Percentiles rank a stretch among this genome's conserved stretches.
Conservation (phyloP, 2,329 filamentous ascomycete genomes). For the Aureobasidium sp. region DNA sequence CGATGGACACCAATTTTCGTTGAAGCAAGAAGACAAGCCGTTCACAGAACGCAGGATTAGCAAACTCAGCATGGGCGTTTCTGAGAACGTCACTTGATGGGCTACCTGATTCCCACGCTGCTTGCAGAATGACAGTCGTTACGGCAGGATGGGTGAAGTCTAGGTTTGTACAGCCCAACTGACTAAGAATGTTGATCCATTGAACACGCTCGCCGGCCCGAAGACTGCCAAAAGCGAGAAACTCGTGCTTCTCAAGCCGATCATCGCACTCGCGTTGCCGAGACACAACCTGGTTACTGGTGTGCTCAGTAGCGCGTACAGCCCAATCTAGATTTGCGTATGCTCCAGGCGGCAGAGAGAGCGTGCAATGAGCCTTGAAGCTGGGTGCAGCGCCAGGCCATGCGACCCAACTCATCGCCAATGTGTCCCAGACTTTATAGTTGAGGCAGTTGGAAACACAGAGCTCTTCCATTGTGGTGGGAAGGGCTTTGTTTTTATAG, state of each 20-base stretch:
- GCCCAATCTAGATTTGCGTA: constrained; percentile 27
- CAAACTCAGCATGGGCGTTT: constrained; percentile 43
- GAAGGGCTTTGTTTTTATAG: neutral
- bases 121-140: constrained; percentile 42
- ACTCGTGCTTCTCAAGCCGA: constrained; percentile 46
- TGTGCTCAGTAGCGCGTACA: constrained; percentile 33
- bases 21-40: constrained; percentile 44
- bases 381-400: constrained; percentile 25
- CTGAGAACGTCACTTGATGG: constrained; percentile 33
- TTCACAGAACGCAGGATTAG: constrained; percentile 44
- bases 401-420: neutral
- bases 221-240: constrained; percentile 44
- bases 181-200: constrained; percentile 43
- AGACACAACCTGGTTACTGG: constrained; percentile 50
- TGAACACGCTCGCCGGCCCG: constrained; percentile 40
- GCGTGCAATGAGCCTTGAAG: constrained; percentile 40
- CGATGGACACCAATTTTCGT: constrained; percentile 40
- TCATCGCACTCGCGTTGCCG: constrained; percentile 44
- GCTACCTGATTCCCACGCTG: constrained; percentile 53
- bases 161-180: constrained; percentile 47
- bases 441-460: neutral
- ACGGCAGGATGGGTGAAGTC: constrained; percentile 54
- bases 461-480: neutral
- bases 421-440: neutral
- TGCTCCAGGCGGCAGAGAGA: constrained; percentile 33